Base-by-base conservation (phyloP, 768 basidiomycete genomes). In the Termitomyces sp. region DNA sequence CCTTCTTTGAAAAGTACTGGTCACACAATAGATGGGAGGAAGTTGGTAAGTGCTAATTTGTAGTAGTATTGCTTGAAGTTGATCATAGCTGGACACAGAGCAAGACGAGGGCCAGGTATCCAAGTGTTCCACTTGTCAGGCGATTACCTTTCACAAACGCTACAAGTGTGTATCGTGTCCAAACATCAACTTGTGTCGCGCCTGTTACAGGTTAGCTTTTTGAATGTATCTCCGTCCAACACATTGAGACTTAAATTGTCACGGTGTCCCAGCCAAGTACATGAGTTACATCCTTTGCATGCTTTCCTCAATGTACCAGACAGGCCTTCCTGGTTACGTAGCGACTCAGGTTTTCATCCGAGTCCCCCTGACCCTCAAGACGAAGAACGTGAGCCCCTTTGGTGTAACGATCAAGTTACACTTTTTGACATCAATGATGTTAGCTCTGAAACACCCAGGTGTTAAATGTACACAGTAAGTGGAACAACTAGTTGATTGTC, bases 261-360 rank as follows among this genome's bases (percentile, higher is more conserved):
- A 50, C 25, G 46, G 38, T 46, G 37, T 59, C 57, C 51, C 63
- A 94, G 94, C 69, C 86, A 92, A 75, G 94, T 95, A 11, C 92
- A 96, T 65, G 92, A 95, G 67, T 83, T 96, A 15, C 95, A 98
- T 68, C 96, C 95, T 1, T 83, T 85, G 0, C 94, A 98, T 68
- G 86, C 90, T 2, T 97, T 96, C 79, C 76, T 96, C 20, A 81
- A 84, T 9, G 83, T 95, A 5, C 88, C 88, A n/a, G 91, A 92
- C 65, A 83, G 79, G 66, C 79, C 77, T 3, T 59, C 69, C 31
- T 78, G 79, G 32, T 71, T 74, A 29, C 61, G 60, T 38, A 80
- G 75, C 63, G 81, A 79, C 46, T 71, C 78, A 2, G 83, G 81
- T 42, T 67, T 66, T 56, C 65, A 69, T 50, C 60, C 69, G 46